Percentiles rank a stretch among this genome's conserved stretches.
Evolutionary conservation across 805 yeast species (phyloP).

Genomic region (Wickerhamomyces hampshirensis): DNA sequence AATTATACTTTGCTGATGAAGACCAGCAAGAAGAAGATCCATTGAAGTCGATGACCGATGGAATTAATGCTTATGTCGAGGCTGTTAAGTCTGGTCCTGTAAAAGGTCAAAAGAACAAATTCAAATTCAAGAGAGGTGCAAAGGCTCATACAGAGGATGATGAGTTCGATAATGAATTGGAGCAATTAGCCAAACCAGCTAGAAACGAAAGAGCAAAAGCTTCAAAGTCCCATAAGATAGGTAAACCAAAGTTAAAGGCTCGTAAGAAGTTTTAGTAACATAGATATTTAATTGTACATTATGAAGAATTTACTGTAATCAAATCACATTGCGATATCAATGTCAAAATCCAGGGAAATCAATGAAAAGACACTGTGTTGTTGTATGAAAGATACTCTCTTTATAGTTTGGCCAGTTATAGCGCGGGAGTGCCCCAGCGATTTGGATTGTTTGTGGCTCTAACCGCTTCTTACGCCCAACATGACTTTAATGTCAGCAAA

Average conservation of each 20-base stretch:
- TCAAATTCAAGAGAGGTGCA: conserved; percentile 74
- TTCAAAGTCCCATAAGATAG: conserved; percentile 17
- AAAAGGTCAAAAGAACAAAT: conserved; percentile 86
- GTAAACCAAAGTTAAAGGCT: conserved; percentile 35
- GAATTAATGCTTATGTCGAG: conserved; percentile 88
- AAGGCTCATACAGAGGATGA: conserved; percentile 47
- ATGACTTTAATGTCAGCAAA: no score
- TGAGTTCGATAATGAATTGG: conserved; percentile 39
- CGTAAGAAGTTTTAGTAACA: conserved; percentile 47
- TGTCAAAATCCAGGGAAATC: no score
- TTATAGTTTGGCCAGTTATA: no score
- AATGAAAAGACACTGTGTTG: no score
- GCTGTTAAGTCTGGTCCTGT: conserved; percentile 93
- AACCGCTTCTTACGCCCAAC: no score
- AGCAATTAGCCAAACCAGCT: conserved; percentile 20
- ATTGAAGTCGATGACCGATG: conserved; percentile 41
- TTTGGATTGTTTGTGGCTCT: no score
- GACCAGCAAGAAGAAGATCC: conserved; percentile 40
- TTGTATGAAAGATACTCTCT: no score
- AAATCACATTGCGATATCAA: no score
- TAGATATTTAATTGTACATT: neutral
- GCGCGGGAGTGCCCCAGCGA: no score
- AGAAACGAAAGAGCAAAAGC: conserved; percentile 8
- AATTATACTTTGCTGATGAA: conserved; percentile 55
- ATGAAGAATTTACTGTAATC: no score